Evolutionary conservation across 768 basidiomycete genomes (phyloP), one percentile per base, ranked within the genome.

Genomic region (Naganishia randhawae): DNA sequence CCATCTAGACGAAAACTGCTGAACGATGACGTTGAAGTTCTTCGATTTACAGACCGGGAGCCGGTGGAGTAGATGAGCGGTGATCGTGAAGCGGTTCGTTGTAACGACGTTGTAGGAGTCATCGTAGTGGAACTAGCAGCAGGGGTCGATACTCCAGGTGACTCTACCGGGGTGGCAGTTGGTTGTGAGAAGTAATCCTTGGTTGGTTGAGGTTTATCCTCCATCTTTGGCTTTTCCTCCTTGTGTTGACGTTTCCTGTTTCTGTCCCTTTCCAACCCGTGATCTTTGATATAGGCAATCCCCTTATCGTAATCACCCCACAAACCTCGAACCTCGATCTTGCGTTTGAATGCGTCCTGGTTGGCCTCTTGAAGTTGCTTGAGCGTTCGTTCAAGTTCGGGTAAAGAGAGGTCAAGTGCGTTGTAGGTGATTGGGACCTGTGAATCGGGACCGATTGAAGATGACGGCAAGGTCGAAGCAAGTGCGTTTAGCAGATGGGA

Each of bases 271-370:
- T 68, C 72, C 32, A 90, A 80, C 22, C 86, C 88, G 11, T 88
- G 88, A 51, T 86, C 83, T 48, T 85, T 81, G 65, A 94, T 84
- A 75, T 89, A 92, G 68, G 87, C 87, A 48, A 98, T 82, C 1
- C 94, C 93, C 33, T 89, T 88, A 57, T 95, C 87, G 78, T 92
- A 98, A 3, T 92, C 95, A 27, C 91, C 95, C 78, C 90, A 90
- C 71, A 97, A 84, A 25, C 94, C 96, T 67, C 87, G 88, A 42
- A 86, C 87, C 1, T 85, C 82, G 37, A 98, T 87, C 74, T 90
- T 92, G 55, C 88, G 90, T 31, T 81, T 70, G 1, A 92, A 82
- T 37, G 82, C 78, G 11, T 81, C 72, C 32, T 91, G 91, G 45
- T 80, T 76, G 4, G 76, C 73, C 37, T 89, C 81, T 57, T 84